Percentiles rank a stretch among this genome's conserved stretches.
Conservation (phyloP, 257 asterid species). For the Solanum commersonii region DNA sequence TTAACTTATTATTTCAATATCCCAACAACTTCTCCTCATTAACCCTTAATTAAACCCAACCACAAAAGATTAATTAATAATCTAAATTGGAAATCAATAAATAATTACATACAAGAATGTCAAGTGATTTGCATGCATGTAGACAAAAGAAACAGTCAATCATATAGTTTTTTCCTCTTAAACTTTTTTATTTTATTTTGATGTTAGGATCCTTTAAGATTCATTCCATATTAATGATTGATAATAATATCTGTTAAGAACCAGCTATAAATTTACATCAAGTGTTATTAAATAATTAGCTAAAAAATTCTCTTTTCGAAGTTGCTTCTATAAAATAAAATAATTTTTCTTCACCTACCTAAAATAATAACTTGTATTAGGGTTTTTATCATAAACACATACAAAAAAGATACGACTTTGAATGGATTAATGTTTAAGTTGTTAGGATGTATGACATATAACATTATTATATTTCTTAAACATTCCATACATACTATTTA, state of each 20-base stretch:
- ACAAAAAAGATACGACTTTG: background rate
- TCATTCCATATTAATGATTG: background rate
- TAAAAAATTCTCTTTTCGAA: background rate
- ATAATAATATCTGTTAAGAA: background rate
- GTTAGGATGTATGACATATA: background rate
- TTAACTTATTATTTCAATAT: background rate
- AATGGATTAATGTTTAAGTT: background rate
- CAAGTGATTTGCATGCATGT: slow-evolving; percentile 2
- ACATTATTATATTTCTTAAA: background rate
- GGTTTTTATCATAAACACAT: background rate
- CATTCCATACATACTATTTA: background rate
- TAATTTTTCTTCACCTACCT: background rate
- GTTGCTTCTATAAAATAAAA: background rate
- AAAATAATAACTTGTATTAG: background rate
- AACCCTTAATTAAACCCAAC: background rate
- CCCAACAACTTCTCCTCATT: background rate
- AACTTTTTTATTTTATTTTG: background rate
- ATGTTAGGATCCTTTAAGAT: background rate
- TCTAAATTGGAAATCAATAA: background rate
- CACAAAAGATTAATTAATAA: background rate
- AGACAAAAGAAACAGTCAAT: background rate
- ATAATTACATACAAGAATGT: background rate
- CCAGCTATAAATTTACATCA: background rate
- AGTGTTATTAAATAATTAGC: background rate
- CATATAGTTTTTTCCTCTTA: background rate